These are phyloP conservation scores for Nasturtium officinale DNA, from an alignment of 345 rosid genomes.

Conservation along the genomic window DNA sequence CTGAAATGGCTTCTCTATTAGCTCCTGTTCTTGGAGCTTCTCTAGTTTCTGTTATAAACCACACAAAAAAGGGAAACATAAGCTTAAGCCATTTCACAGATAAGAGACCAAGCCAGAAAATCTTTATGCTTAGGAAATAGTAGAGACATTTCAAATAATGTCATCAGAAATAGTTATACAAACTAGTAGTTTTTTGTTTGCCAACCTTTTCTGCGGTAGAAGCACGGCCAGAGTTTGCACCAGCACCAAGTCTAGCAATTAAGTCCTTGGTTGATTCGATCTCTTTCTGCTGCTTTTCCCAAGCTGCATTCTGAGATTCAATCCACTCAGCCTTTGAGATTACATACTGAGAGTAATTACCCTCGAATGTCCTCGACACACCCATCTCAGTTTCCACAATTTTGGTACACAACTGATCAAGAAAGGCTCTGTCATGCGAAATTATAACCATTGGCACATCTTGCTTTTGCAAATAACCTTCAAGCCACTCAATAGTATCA, in stretches of 20 bases:
- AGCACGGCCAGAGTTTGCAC: conserved; percentile 92
- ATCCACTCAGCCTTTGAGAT: conserved; percentile 74
- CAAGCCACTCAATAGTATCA: conserved; percentile 97
- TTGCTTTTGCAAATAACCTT: conserved; percentile 86
- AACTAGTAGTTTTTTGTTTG: neutral
- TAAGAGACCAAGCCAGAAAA: neutral
- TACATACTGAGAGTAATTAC: conserved; percentile 87
- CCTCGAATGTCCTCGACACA: conserved; percentile 76
- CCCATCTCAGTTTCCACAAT: conserved; percentile 98
- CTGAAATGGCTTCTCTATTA: conserved; percentile 87
- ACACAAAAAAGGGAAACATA: conserved; percentile 19
- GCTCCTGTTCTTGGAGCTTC: conserved; percentile 77
- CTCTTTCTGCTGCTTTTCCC: conserved; percentile 94
- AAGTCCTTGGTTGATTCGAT: conserved; percentile 78
- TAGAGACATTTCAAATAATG: neutral
- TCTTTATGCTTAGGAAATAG: neutral
- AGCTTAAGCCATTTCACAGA: conserved; percentile 15
- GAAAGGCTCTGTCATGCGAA: conserved; percentile 95
- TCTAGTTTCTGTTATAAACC: conserved; percentile 68
- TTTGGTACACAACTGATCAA: conserved; percentile 92
- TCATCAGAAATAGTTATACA: neutral
- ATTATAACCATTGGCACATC: conserved; percentile 96
- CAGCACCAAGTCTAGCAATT: conserved; percentile 76
- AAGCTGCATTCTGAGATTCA: conserved; percentile 75
- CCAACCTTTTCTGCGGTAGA: conserved; percentile 93